These are phyloP conservation scores for Podospora anserina DNA, from an alignment of 495 filamentous ascomycete species.

Conservation along the genomic window DNA sequence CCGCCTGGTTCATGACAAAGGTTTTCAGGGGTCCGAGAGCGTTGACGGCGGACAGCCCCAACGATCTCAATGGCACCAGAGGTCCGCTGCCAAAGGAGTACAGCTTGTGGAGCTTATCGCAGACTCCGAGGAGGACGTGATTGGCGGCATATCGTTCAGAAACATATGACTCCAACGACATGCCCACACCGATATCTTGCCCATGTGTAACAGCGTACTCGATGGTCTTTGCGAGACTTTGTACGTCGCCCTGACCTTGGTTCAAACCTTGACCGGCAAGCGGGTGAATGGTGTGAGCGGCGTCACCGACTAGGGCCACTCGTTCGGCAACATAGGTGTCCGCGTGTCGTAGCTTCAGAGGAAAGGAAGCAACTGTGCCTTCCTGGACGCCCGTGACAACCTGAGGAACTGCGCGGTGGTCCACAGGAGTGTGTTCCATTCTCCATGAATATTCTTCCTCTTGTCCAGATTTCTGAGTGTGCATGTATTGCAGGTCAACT, in stretches of 20 bases:
- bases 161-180: constrained; percentile 76
- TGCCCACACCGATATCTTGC: constrained; percentile 71
- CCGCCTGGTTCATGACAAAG: constrained; percentile 86
- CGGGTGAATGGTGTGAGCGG: constrained; percentile 91
- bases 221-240: constrained; percentile 68
- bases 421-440: constrained; percentile 59
- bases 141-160: constrained; percentile 76
- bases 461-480: constrained; percentile 58
- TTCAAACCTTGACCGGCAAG: constrained; percentile 94
- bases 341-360: constrained; percentile 84
- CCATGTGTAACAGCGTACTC: constrained; percentile 72
- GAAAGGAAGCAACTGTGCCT: constrained; percentile 83
- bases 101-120: constrained; percentile 91
- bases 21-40: constrained; percentile 73
- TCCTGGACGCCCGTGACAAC: constrained; percentile 65
- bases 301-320: constrained; percentile 86
- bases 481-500: constrained; percentile 79
- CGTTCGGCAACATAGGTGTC: constrained; percentile 87
- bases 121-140: constrained; percentile 80
- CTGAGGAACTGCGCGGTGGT: constrained; percentile 45
- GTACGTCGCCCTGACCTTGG: constrained; percentile 83
- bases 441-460: constrained; percentile 80
- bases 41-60: constrained; percentile 77
- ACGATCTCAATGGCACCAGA: constrained; percentile 69
- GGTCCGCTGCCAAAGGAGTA: constrained; percentile 75